These are phyloP conservation scores for Canariomyces notabilis DNA, from an alignment of 2,329 filamentous ascomycete species.

Conservation along the genomic window DNA sequence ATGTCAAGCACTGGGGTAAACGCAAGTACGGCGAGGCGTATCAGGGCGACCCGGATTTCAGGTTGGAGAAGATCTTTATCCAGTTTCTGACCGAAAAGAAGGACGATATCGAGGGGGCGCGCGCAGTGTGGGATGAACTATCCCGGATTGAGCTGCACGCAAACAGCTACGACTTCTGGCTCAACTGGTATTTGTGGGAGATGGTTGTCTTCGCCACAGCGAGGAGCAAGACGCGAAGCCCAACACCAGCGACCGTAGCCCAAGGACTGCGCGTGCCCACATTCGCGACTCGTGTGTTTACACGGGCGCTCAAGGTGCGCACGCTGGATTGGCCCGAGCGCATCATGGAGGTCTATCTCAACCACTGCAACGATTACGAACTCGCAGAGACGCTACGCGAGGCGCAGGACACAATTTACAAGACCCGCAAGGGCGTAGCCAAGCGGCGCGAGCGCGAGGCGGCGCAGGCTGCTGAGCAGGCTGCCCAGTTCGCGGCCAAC, in stretches of 20 bases:
- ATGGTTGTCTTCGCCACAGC: constrained; percentile 57
- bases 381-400: constrained; percentile 67
- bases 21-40: constrained; percentile 69
- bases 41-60: constrained; percentile 81
- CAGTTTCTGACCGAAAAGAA: constrained; percentile 86
- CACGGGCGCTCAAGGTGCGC: constrained; percentile 59
- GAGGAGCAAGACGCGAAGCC: constrained; percentile 47
- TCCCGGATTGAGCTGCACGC: constrained; percentile 58
- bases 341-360: constrained; percentile 66
- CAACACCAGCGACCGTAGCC: constrained; percentile 41
- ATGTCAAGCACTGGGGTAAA: constrained; percentile 74
- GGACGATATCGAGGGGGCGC: constrained; percentile 68
- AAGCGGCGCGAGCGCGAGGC: constrained; percentile 64
- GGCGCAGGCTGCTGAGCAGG: constrained; percentile 40
- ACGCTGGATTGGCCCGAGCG: constrained; percentile 73
- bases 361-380: constrained; percentile 88
- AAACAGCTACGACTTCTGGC: constrained; percentile 89
- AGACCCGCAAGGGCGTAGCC: constrained; percentile 57
- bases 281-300: constrained; percentile 70
- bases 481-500: too few relatives aligned
- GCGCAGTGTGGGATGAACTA: constrained; percentile 71
- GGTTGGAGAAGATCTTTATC: constrained; percentile 86
- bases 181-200: constrained; percentile 88
- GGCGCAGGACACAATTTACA: constrained; percentile 68
- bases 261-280: constrained; percentile 59